Conservation (phyloP, 2,329 filamentous ascomycete species). For the Phyllosticta paracitricarpa region DNA sequence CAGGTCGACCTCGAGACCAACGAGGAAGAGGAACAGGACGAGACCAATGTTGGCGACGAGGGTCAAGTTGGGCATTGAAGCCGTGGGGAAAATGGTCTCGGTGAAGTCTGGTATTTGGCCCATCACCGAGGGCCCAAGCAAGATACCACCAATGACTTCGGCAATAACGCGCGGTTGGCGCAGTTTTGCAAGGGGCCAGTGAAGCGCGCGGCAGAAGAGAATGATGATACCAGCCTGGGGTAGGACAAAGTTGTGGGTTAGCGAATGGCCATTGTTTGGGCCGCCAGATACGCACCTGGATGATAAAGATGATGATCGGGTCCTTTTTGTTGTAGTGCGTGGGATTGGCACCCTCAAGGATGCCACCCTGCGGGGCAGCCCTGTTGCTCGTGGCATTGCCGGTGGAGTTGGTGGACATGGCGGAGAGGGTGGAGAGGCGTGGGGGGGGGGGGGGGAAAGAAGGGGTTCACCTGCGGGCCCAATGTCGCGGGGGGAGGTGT, state of each 20-base stretch:
- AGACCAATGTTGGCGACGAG: constrained; percentile 77
- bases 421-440: not conserved
- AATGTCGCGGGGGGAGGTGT: not conserved
- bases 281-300: constrained; percentile 45
- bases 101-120: constrained; percentile 74
- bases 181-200: constrained; percentile 66
- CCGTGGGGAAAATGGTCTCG: constrained; percentile 62
- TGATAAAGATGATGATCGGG: constrained; percentile 66
- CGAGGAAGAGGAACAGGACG: constrained; percentile 76
- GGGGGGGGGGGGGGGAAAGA: not conserved
- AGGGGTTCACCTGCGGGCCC: not conserved
- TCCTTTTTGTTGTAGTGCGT: constrained; percentile 58
- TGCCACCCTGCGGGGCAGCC: constrained; percentile 51
- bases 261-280: not conserved
- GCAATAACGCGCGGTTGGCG: constrained; percentile 75
- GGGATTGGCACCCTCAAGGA: constrained; percentile 62
- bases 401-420: constrained; percentile 7
- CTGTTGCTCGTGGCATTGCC: constrained; percentile 15
- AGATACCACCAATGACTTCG: constrained; percentile 74
- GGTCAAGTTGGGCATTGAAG: constrained; percentile 63
- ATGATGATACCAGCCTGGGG: constrained; percentile 62
- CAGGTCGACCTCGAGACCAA: constrained; percentile 79
- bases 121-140: constrained; percentile 81
- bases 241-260: not conserved
- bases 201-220: constrained; percentile 61